These are phyloP conservation scores for Physocladia obscura DNA, from an alignment of 192 early-diverging fungal genomes.

Conservation along the genomic window DNA sequence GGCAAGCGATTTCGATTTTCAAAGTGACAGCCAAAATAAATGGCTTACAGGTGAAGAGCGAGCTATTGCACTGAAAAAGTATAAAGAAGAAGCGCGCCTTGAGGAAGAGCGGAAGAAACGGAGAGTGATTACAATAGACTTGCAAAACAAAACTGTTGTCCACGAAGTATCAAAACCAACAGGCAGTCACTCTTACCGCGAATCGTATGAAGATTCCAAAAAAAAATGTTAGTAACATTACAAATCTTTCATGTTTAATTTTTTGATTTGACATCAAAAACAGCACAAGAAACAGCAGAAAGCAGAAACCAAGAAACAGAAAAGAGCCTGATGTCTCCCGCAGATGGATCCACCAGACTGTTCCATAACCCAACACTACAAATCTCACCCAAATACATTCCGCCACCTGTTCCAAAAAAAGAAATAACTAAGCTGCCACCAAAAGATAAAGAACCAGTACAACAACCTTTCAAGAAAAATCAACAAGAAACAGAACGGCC, in stretches of 20 bases:
- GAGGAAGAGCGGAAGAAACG: constrained; percentile 46
- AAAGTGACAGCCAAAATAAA: constrained; percentile 36
- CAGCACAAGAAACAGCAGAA: background rate
- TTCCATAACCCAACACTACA: constrained; percentile 42
- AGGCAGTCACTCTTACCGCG: background rate
- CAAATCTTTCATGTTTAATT: background rate
- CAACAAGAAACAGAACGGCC: background rate
- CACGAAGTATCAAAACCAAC: background rate
- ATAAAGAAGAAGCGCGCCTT: constrained; percentile 32
- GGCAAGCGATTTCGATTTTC: constrained; percentile 47
- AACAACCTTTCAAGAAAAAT: constrained; percentile 16
- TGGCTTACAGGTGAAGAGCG: constrained; percentile 52
- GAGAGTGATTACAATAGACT: constrained; percentile 48
- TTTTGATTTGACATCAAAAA: background rate
- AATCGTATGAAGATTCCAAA: background rate
- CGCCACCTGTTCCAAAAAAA: background rate
- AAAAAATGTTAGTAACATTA: background rate
- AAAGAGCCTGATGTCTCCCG: background rate
- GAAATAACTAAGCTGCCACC: background rate
- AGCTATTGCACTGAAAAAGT: constrained; percentile 39
- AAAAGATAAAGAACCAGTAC: background rate
- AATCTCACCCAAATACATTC: constrained; percentile 35
- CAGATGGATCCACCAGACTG: constrained; percentile 36
- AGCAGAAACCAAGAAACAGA: background rate
- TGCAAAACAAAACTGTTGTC: constrained; percentile 32